Evolutionary conservation across 768 basidiomycete species (phyloP).

Genomic region (Amanita rubescens): DNA sequence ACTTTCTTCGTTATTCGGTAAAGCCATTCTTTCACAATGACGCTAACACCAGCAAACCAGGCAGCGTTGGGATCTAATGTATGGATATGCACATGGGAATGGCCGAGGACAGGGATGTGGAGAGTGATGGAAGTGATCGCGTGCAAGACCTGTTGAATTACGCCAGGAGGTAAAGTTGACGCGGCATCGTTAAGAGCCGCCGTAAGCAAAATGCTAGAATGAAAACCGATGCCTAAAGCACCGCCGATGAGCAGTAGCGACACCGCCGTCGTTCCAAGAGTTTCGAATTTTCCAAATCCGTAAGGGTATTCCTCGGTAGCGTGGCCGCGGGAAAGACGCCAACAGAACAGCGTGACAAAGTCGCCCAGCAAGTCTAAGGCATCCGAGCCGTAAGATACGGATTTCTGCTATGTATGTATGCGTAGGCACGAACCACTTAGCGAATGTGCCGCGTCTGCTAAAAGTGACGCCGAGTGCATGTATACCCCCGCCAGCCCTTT

Average conservation of each 20-base stretch:
- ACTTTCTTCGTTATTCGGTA: slow-evolving; percentile 86
- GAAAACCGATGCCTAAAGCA: slow-evolving; percentile 79
- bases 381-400: slow-evolving; percentile 8
- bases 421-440: slow-evolving; percentile 56
- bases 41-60: slow-evolving; percentile 85
- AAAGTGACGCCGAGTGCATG: slow-evolving; percentile 82
- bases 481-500: slow-evolving; percentile 89
- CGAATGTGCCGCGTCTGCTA: slow-evolving; percentile 94
- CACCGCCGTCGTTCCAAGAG: slow-evolving; percentile 86
- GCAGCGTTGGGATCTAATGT: slow-evolving; percentile 89
- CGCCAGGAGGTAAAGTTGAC: slow-evolving; percentile 55
- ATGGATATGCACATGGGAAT: slow-evolving; percentile 50
- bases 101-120: slow-evolving; percentile 43
- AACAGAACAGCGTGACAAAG: slow-evolving; percentile 85
- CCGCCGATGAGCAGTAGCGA: slow-evolving; percentile 82
- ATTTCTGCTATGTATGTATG: neutral
- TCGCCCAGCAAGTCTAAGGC: slow-evolving; percentile 74
- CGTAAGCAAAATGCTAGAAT: slow-evolving; percentile 81
- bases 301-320: slow-evolving; percentile 78
- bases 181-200: slow-evolving; percentile 63
- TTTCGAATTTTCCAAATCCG: slow-evolving; percentile 92
- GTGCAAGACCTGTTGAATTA: slow-evolving; percentile 54
- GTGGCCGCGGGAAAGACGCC: slow-evolving; percentile 77
- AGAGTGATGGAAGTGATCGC: slow-evolving; percentile 49
- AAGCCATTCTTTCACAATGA: slow-evolving; percentile 87